Evolutionary conservation across 2,329 filamentous ascomycete genomes (phyloP), one percentile per base, ranked within the genome.

Genomic region (Alternaria brassicae): DNA sequence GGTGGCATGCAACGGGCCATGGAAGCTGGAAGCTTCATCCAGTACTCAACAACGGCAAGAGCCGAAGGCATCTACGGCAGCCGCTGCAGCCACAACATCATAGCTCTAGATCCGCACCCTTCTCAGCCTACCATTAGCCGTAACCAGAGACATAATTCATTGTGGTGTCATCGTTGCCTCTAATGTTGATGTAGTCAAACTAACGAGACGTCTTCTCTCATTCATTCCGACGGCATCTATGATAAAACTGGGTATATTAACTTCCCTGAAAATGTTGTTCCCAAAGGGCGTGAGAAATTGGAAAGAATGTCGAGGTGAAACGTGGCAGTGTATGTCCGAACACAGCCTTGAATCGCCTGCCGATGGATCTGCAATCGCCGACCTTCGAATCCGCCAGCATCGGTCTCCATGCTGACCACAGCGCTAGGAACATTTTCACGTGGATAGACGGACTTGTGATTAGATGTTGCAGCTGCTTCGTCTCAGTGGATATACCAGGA

Each of bases 311-410:
- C 25, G 13, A 21, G 12, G 13, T 49, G 36, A 25, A 55, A 55
- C 36, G 56, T 55, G 56, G 56, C 50, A 25, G 50, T 54, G 50
- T 40, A 41, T 44, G 39, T 40, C 13, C 30, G 17, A 34, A 34
- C 50, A 58, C 42, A 55, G 56, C 56, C 56, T 58, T 42, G 10
- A 48, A 34, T 48, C 44, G 27, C 42, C 42, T 9, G 30, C 30
- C 32, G 19, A 32, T 34, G 27, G 25, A 21, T 21, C 49, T 53
- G 21, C 21, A 23, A 10, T 42, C 49, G 42, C 34, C 41, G 36
- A 53, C 23, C 32, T 30, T 19, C 36, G 37, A 32, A 45, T 19
- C 25, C 34, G 23, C 40, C 23, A 25, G 27, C 41, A 21, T 30
- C 25, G 23, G 30, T 34, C 32, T 23, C 30, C 39, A 44, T 23